Evolutionary conservation across 305 asterid genomes (phyloP).

Genomic region (Rubia peregrina): DNA sequence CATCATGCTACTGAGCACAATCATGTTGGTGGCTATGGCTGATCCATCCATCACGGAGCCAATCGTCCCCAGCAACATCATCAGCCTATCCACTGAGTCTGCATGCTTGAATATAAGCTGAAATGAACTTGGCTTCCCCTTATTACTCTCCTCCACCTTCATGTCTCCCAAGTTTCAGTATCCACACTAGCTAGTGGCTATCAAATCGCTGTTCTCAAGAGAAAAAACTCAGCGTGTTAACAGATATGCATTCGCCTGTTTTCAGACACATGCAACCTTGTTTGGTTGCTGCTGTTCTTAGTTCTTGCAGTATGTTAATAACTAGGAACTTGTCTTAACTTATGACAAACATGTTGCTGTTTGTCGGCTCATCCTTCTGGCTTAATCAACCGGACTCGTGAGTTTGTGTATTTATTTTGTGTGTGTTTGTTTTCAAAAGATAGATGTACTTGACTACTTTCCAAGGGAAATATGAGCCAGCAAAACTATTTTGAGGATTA

Average conservation of each 20-base stretch:
- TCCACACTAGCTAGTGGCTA: background rate
- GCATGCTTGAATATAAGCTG: constrained; percentile 12
- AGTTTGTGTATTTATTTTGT: no score
- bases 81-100: constrained; percentile 7
- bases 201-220: background rate
- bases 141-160: background rate
- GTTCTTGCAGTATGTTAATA: background rate
- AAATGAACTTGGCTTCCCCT: background rate
- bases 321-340: background rate
- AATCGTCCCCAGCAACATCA: constrained; percentile 15
- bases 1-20: constrained; percentile 9
- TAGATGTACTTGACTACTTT: background rate
- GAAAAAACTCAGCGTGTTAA: background rate
- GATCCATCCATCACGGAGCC: constrained; percentile 16
- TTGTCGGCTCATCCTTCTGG: background rate
- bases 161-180: background rate
- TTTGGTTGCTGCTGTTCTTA: background rate
- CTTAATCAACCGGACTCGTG: background rate
- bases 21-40: background rate
- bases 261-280: background rate
- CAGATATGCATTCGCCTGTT: background rate
- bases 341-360: background rate
- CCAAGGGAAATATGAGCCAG: background rate
- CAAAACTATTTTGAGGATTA: background rate
- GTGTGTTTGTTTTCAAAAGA: no score